Conservation (phyloP, 2,329 filamentous ascomycete species). For the Ophiocordyceps sinensis region DNA sequence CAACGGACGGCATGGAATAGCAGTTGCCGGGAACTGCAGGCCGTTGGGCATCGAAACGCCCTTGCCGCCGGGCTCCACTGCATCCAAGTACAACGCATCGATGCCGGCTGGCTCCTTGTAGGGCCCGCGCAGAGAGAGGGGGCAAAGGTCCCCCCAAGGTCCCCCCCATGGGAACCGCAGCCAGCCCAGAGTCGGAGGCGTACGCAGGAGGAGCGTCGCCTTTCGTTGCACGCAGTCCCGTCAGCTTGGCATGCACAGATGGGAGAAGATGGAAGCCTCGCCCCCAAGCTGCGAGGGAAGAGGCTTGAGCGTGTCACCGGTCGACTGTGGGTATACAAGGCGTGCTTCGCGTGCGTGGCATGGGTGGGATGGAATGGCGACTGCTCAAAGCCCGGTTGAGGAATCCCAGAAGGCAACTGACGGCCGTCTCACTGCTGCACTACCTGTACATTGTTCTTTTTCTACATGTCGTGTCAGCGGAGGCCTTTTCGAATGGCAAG, state of each 20-base stretch:
- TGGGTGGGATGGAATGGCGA: no score
- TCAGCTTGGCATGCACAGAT: neutral
- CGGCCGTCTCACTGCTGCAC: constrained; percentile 51
- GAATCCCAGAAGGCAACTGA: neutral
- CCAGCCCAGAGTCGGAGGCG: neutral
- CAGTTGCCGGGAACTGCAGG: constrained; percentile 10
- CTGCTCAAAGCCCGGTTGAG: no score
- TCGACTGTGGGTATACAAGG: no score
- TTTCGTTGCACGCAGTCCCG: neutral
- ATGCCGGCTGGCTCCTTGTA: constrained; percentile 14
- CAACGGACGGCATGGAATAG: neutral
- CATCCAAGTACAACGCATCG: constrained; percentile 27
- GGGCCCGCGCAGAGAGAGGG: neutral
- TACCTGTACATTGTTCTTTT: constrained; percentile 81
- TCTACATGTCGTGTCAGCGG: constrained; percentile 32
- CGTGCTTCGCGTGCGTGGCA: no score
- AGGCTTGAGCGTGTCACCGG: no score
- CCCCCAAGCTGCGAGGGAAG: no score
- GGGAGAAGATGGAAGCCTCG: neutral
- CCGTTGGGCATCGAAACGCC: constrained; percentile 35
- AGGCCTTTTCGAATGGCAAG: neutral
- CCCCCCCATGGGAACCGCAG: neutral
- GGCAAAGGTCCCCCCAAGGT: no score
- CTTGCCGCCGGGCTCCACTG: constrained; percentile 25
- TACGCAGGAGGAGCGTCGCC: neutral